A percentile compares a stretch with the other conserved stretches of the same genome.
phyloP scores from a whole-genome alignment of 2,329 filamentous ascomycete species.

The Diaporthe ilicicola region DNA sequence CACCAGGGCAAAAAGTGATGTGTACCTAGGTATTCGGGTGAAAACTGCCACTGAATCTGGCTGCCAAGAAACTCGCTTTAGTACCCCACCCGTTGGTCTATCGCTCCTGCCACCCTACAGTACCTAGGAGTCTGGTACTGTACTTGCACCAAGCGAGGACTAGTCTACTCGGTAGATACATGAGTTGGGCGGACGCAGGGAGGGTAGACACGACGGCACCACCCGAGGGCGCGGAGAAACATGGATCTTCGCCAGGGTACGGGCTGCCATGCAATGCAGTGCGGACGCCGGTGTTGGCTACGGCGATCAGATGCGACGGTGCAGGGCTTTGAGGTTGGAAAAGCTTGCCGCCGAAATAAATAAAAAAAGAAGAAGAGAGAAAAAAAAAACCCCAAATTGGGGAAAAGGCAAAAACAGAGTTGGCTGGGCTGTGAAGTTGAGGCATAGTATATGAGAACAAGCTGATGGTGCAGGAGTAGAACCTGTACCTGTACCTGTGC shows the following conservation, averaged over 20 bases:
- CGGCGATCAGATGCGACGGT: conserved; percentile 13
- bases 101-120: too few species aligned
- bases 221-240: not conserved
- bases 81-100: too few species aligned
- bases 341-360: not conserved
- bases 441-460: not conserved
- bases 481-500: not conserved
- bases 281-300: not conserved
- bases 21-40: too few species aligned
- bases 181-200: not conserved
- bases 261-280: not conserved
- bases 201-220: not conserved
- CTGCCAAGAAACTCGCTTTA: too few species aligned
- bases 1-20: too few species aligned
- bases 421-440: not conserved
- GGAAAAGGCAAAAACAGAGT: not conserved
- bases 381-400: too few species aligned
- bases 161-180: too few species aligned
- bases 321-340: conserved; percentile 3
- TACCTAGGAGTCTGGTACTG: too few species aligned
- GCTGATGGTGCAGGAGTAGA: not conserved
- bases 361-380: too few species aligned
- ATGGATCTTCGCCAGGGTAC: not conserved
- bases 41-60: too few species aligned
- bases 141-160: too few species aligned